phyloP scores from a whole-genome alignment of 2,329 filamentous ascomycete genomes.

The Trichoderma asperellum region DNA sequence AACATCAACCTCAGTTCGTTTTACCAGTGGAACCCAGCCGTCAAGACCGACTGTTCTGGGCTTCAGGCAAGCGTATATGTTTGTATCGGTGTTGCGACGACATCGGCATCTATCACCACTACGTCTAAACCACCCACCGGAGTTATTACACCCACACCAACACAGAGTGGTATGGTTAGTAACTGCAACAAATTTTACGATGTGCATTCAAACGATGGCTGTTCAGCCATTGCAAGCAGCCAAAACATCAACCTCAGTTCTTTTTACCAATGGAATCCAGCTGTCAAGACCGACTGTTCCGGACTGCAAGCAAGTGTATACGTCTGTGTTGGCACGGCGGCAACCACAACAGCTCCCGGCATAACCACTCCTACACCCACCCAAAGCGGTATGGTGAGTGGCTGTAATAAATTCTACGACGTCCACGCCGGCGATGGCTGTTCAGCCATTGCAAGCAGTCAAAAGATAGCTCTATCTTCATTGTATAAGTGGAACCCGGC shows the following conservation, averaged over 20 bases:
- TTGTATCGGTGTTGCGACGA: too few relatives aligned
- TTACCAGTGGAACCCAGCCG: constrained; percentile 3
- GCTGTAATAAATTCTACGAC: not conserved
- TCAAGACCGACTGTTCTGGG: not conserved
- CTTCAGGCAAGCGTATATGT: not conserved
- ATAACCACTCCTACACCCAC: constrained; percentile 1
- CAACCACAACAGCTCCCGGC: not conserved
- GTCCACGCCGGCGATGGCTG: not conserved
- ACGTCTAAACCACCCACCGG: too few relatives aligned
- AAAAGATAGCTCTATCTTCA: not conserved
- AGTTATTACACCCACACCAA: not conserved
- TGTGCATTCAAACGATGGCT: not conserved
- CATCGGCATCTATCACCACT: too few relatives aligned
- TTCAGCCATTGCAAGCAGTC: not conserved
- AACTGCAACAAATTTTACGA: not conserved
- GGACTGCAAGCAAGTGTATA: not conserved
- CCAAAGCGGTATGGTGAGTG: not conserved
- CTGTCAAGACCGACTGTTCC: not conserved
- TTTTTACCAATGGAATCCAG: constrained; percentile 2
- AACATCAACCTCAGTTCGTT: not conserved
- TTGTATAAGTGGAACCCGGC: constrained; percentile 10
- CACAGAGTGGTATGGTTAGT: not conserved
- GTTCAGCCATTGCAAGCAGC: not conserved
- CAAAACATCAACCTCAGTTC: not conserved
- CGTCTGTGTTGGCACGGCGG: too few relatives aligned